These are phyloP conservation scores for Gossypium longicalyx DNA, from an alignment of 345 rosid species.

Conservation along the genomic window DNA sequence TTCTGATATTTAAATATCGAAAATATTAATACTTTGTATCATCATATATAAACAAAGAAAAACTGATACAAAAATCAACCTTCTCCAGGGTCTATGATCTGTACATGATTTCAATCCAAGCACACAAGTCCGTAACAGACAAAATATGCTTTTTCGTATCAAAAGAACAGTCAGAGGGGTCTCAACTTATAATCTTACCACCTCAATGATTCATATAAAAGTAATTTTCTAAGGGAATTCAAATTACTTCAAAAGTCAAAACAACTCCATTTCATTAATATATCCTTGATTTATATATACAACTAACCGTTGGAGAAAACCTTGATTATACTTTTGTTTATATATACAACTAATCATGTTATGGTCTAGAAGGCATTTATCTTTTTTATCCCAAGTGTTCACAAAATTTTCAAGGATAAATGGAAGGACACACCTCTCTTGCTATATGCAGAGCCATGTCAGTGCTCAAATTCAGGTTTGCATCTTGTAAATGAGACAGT, in stretches of 20 bases:
- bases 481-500: slow-evolving; percentile 80
- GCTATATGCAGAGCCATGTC: slow-evolving; percentile 95
- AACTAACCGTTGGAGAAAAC: no score
- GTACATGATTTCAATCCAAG: no score
- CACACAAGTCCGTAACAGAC: no score
- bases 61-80: neutral
- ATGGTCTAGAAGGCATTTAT: no score
- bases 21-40: neutral
- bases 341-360: no score
- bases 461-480: slow-evolving; percentile 88
- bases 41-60: neutral
- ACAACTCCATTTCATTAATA: neutral
- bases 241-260: neutral
- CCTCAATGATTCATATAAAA: neutral
- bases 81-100: no score
- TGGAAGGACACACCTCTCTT: slow-evolving; percentile 58
- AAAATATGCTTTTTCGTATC: no score
- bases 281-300: neutral
- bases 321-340: no score
- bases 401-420: neutral
- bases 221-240: neutral
- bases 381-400: neutral
- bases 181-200: no score
- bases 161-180: no score
- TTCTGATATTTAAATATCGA: neutral